Base-by-base conservation (phyloP, 169 alveolate genomes). In the Plasmodium yoelii region DNA sequence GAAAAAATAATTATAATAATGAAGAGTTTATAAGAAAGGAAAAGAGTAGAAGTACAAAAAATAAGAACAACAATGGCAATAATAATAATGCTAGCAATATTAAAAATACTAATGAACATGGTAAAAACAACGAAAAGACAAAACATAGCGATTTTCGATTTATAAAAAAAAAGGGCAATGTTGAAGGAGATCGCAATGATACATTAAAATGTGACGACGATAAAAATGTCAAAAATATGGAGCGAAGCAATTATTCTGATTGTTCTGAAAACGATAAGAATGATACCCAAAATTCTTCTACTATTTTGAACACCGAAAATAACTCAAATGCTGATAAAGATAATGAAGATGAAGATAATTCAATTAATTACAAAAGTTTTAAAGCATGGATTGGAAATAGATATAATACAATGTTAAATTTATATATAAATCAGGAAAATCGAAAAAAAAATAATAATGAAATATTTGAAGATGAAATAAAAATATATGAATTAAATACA, bases 401-500 rank as follows among this genome's bases (percentile, higher is more conserved):
- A 57, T 73, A 73, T 73, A 73, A 73, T 57, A 73, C 13, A 24
- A 46, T 73, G 26, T 55, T 73, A 73, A 59, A 57, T n/a, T 10
- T 15, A 15, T 73, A 73, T 61, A 56, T 73, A n/a, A 59, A 73
- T 18, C 87, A 73, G 51, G 72, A 73, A 47, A 73, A 73, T 26
- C 34, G 87, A 49, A 73, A 73, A 56, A 49, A 73, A 56, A 73
- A 73, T 18, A 56, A 56, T 63, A 73, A 57, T 42, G 87, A 73
- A 73, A 39, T 73, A 57, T 73, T 73, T 73, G 71, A 73, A 47
- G 87, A 57, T 18, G 87, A 73, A 73, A 73, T 73, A 73, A 73
- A 73, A 56, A 47, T 73, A 28, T 73, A 73, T 61, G 28, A 73
- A 24, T 28, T 73, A 49, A 56, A 61, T 57, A 6, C 61, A 39